Conservation (phyloP, 2,329 filamentous ascomycete species). For the Diaporthe amygdali region DNA sequence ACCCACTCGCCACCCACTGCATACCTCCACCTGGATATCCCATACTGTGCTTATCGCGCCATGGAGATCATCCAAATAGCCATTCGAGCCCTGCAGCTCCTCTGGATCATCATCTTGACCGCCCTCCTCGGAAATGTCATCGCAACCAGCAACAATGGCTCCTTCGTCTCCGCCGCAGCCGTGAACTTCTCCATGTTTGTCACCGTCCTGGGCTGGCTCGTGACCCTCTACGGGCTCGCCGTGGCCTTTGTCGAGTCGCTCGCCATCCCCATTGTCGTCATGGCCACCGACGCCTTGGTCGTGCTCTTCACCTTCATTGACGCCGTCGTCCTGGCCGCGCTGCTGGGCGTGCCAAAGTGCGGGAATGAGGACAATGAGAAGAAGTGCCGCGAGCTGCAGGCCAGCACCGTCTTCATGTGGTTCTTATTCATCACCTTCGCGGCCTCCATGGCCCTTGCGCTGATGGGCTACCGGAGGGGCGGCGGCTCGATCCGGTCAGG, state of each 20-base stretch:
- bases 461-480: slow-evolving; percentile 58
- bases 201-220: slow-evolving; percentile 68
- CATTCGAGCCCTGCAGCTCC: slow-evolving; percentile 54
- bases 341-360: slow-evolving; percentile 73
- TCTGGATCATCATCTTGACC: slow-evolving; percentile 59
- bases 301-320: slow-evolving; percentile 73
- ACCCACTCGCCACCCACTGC: not conserved
- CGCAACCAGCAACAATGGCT: slow-evolving; percentile 49
- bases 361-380: slow-evolving; percentile 59
- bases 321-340: slow-evolving; percentile 73
- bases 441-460: slow-evolving; percentile 60
- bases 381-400: slow-evolving; percentile 78
- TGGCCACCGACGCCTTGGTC: slow-evolving; percentile 63
- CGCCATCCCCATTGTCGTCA: slow-evolving; percentile 55
- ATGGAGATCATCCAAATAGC: slow-evolving; percentile 50
- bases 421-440: slow-evolving; percentile 72
- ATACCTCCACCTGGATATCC: slow-evolving; percentile 9
- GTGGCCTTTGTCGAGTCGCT: slow-evolving; percentile 59
- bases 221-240: slow-evolving; percentile 66
- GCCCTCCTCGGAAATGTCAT: slow-evolving; percentile 65
- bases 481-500: slow-evolving; percentile 48
- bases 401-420: slow-evolving; percentile 78
- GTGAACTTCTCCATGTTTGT: slow-evolving; percentile 75
- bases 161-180: slow-evolving; percentile 47
- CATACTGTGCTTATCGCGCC: slow-evolving; percentile 20